Evolutionary conservation across 2,329 filamentous ascomycete species (phyloP), one percentile per base, ranked within the genome.

Genomic region (Sclerotinia spermophila): DNA sequence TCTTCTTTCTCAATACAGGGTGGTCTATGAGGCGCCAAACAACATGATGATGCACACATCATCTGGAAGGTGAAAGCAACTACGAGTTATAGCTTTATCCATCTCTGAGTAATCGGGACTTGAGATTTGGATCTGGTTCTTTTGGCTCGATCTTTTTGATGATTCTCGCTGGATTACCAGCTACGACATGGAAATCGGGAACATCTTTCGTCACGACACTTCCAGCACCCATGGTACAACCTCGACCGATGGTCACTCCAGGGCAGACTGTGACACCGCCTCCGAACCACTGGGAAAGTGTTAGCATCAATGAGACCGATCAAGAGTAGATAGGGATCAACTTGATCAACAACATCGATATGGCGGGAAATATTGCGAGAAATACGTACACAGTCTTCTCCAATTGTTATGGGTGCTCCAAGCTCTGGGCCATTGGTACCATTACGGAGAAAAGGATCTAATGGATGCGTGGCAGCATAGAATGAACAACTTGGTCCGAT

Each of bases 131-230:
- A 74, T 79, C 75, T 30, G 74, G 71, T 53, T 72, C 76, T 30
- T 77, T 75, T 3, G 81, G 79, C 69, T 81, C 80, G 68, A 82
- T 78, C 69, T 77, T 82, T 71, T 76, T 82, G 66, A 92, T 79
- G 24, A 91, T 80, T 64, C 83, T 84, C 17, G 89, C 90, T 51
- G 90, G 90, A 75, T 92, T 92, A 0, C 90, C 90, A 27, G 84
- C 89, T 0, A 88, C 89, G 19, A 90, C 84, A 13, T 84, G 85
- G 73, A 87, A 89, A 11, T 86, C 84, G 6, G 87, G 85, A n/a
- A 92, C 86, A 79, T 90, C 84, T 81, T 90, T 96, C 2, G 92
- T 96, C 35, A 97, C 93, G 5, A 96, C 92, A 78, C 90, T 93
- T 1, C 91, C 92, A 1, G 94, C 93, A 1, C 92, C 94, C 72